A percentile compares a stretch with the other conserved stretches of the same genome.
Evolutionary conservation across 371 early-diverging fungal genomes (phyloP).

Genomic region (Catenaria anguillulae): DNA sequence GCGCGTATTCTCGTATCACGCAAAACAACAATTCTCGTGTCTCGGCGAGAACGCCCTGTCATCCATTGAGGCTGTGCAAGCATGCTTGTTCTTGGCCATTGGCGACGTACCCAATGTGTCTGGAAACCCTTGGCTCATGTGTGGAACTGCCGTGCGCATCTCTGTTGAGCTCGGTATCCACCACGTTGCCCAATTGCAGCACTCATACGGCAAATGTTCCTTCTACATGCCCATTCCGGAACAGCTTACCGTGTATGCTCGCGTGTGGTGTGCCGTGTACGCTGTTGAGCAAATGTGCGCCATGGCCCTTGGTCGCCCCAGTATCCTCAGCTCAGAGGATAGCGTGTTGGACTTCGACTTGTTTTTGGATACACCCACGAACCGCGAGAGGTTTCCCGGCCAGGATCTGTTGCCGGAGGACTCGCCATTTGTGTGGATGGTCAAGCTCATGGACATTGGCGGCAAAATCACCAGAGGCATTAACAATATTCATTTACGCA

Average conservation of each 20-base stretch:
- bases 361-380: neutral
- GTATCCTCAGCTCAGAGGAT: neutral
- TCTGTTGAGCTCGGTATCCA: neutral
- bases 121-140: neutral
- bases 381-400: neutral
- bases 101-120: neutral
- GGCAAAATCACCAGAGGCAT: neutral
- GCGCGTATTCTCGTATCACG: neutral
- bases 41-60: neutral
- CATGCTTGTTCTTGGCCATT: neutral
- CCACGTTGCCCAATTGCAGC: neutral
- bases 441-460: neutral
- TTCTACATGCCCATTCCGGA: neutral
- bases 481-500: neutral
- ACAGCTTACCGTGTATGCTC: neutral
- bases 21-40: neutral
- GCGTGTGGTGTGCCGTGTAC: neutral
- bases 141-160: neutral
- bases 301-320: neutral
- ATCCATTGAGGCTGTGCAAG: neutral
- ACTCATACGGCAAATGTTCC: neutral
- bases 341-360: neutral
- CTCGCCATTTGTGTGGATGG: neutral
- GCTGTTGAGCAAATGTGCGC: neutral
- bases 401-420: neutral